Conservation (phyloP, 2,329 filamentous ascomycete genomes). For the Xylariaceae sp. region DNA sequence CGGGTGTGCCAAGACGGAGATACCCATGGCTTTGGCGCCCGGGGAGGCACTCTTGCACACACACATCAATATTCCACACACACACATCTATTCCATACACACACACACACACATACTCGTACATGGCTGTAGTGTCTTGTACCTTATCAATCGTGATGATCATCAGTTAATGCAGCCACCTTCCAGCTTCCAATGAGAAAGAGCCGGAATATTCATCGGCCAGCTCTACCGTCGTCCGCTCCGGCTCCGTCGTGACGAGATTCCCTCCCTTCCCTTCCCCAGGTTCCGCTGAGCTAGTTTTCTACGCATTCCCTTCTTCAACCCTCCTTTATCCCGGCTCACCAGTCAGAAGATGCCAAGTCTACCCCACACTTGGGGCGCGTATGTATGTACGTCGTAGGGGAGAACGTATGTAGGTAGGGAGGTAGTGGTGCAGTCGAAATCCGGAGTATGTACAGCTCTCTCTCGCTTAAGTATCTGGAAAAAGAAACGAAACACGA, state of each 20-base stretch:
- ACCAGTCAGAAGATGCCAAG: conserved; percentile 21
- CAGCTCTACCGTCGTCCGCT: too few species aligned
- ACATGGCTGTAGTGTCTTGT: background rate
- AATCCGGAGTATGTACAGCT: conserved; percentile 26
- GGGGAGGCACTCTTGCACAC: too few species aligned
- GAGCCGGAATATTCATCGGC: background rate
- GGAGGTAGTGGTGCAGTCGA: background rate
- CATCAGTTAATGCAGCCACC: conserved; percentile 14
- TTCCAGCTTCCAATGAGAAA: conserved; percentile 7
- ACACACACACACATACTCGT: background rate
- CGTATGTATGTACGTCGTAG: conserved; percentile 2
- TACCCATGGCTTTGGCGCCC: conserved; percentile 7
- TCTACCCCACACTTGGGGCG: conserved; percentile 28
- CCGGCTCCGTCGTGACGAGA: too few species aligned
- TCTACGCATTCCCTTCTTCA: background rate
- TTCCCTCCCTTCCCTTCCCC: background rate
- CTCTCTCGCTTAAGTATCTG: conserved; percentile 31
- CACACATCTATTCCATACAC: background rate
- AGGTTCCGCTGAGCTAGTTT: conserved; percentile 14
- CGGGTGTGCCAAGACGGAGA: conserved; percentile 13
- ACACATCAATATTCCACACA: background rate
- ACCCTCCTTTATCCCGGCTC: background rate
- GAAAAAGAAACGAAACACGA: conserved; percentile 21
- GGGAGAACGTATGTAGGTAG: conserved; percentile 17
- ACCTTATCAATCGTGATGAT: conserved; percentile 12